A percentile compares a stretch with the other conserved stretches of the same genome.
Conservation (phyloP, 768 basidiomycete species). For the Asterophora parasitica region DNA sequence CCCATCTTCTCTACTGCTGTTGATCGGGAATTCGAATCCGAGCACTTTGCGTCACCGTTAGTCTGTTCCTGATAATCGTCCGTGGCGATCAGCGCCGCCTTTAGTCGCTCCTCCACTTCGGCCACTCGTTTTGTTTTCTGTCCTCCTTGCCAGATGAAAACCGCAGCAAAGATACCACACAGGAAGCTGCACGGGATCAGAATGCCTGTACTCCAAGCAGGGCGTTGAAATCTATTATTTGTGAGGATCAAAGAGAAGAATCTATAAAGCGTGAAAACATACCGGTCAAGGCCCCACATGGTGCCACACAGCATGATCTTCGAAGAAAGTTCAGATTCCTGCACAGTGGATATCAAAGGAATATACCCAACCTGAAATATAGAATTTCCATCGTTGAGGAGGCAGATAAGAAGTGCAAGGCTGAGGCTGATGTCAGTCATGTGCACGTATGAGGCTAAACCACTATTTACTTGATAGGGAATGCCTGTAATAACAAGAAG, state of each 20-base stretch:
- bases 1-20: slow-evolving; percentile 1
- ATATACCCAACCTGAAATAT: slow-evolving; percentile 58
- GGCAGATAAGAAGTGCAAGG: slow-evolving; percentile 67
- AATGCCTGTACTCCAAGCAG: slow-evolving; percentile 61
- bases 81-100: slow-evolving; percentile 33
- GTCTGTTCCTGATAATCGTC: not conserved
- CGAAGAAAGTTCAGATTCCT: not conserved
- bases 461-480: slow-evolving; percentile 54
- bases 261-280: slow-evolving; percentile 5
- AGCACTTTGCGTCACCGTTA: not conserved
- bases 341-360: not conserved
- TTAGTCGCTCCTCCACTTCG: slow-evolving; percentile 58
- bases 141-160: slow-evolving; percentile 73
- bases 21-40: slow-evolving; percentile 1
- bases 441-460: not conserved
- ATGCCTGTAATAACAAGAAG: slow-evolving; percentile 42
- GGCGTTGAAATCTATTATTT: slow-evolving; percentile 49
- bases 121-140: slow-evolving; percentile 62
- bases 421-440: slow-evolving; percentile 25
- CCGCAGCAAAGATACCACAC: slow-evolving; percentile 68
- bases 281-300: slow-evolving; percentile 81
- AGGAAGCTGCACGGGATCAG: slow-evolving; percentile 73
- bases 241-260: not conserved
- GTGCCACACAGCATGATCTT: slow-evolving; percentile 64
- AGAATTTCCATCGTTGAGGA: slow-evolving; percentile 72